Evolutionary conservation across 2,329 filamentous ascomycete species (phyloP).

Genomic region (Ascocoryne sarcoides): DNA sequence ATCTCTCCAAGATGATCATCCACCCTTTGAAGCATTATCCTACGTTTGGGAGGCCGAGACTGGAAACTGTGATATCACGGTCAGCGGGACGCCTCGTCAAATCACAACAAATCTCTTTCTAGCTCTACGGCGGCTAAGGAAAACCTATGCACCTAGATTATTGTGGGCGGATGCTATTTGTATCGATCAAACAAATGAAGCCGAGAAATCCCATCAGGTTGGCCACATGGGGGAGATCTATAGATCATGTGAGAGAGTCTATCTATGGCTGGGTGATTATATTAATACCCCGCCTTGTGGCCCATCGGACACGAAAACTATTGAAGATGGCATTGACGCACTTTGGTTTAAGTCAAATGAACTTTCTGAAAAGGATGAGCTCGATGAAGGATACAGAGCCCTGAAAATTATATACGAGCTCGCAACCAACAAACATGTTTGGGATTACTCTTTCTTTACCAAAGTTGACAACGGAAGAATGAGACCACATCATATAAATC

Average conservation of each 20-base stretch:
- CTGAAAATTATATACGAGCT: neutral
- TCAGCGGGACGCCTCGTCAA: neutral
- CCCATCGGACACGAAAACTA: neutral
- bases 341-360: neutral
- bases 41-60: conserved; percentile 3
- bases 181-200: conserved; percentile 26
- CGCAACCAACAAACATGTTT: neutral
- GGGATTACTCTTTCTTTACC: neutral
- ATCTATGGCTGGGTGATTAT: conserved; percentile 5
- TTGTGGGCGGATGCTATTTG: conserved; percentile 7
- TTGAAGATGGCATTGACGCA: neutral
- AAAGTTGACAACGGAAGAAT: neutral
- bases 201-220: conserved; percentile 5
- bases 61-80: neutral
- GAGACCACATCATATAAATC: neutral
- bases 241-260: neutral
- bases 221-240: conserved; percentile 6
- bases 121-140: conserved; percentile 2
- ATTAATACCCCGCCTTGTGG: neutral
- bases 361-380: neutral
- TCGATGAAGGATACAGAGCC: neutral
- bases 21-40: conserved; percentile 1
- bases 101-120: conserved; percentile 4
- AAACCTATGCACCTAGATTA: neutral
- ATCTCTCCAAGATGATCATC: neutral